These are phyloP conservation scores for Talaromyces sp. DNA, from an alignment of 2,329 filamentous ascomycete species.

Conservation along the genomic window DNA sequence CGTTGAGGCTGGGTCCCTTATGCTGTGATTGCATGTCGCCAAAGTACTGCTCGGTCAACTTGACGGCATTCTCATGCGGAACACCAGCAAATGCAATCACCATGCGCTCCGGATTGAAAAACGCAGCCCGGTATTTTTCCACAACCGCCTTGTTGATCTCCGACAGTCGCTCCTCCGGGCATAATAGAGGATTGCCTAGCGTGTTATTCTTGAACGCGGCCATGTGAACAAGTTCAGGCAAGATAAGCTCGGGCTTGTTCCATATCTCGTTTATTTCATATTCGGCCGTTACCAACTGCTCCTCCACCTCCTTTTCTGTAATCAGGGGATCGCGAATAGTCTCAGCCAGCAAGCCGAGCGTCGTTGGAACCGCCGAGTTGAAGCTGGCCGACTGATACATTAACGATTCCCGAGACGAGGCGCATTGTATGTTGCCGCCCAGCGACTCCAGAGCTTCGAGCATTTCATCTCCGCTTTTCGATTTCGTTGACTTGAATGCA, in stretches of 20 bases:
- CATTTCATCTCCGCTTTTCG: slow-evolving; percentile 73
- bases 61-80: slow-evolving; percentile 72
- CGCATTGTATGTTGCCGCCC: slow-evolving; percentile 94
- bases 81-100: slow-evolving; percentile 95
- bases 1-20: slow-evolving; percentile 47
- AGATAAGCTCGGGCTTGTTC: slow-evolving; percentile 92
- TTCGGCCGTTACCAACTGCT: slow-evolving; percentile 84
- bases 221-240: slow-evolving; percentile 92
- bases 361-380: slow-evolving; percentile 81
- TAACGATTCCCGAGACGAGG: slow-evolving; percentile 87
- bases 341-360: slow-evolving; percentile 81
- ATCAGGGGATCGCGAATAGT: slow-evolving; percentile 83
- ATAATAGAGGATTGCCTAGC: slow-evolving; percentile 85
- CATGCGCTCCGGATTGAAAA: slow-evolving; percentile 85
- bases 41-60: slow-evolving; percentile 77
- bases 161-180: slow-evolving; percentile 74
- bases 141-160: slow-evolving; percentile 71
- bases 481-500: slow-evolving; percentile 82
- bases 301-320: slow-evolving; percentile 77
- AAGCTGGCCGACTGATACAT: slow-evolving; percentile 99
- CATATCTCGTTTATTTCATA: slow-evolving; percentile 98
- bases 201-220: slow-evolving; percentile 96
- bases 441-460: slow-evolving; percentile 80
- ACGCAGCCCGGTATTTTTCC: slow-evolving; percentile 71
- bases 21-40: slow-evolving; percentile 70